These are phyloP conservation scores for Athelia psychrophila DNA, from an alignment of 1,284 basidiomycete species.

Conservation along the genomic window DNA sequence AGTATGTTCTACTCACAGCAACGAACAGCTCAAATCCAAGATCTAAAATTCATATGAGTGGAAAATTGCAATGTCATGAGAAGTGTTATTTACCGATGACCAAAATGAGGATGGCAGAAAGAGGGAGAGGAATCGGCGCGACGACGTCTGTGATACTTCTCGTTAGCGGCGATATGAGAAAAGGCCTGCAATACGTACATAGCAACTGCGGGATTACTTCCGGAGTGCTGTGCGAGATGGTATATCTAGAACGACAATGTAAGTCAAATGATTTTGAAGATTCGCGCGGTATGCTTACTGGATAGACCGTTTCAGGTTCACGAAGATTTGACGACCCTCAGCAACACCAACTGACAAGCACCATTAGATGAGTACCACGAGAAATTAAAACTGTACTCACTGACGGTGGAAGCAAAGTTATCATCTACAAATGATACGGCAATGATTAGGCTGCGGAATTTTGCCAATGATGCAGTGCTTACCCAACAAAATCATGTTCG, in stretches of 20 bases:
- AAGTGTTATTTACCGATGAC: conserved; percentile 50
- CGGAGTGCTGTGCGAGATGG: conserved; percentile 65
- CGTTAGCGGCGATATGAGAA: conserved; percentile 1
- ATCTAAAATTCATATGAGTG: conserved; percentile 33
- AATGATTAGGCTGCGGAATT: background rate
- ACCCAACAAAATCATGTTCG: conserved; percentile 71
- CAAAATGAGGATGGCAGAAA: conserved; percentile 66
- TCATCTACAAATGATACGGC: conserved; percentile 39
- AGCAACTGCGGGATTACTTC: conserved; percentile 67
- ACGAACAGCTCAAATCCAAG: conserved; percentile 68
- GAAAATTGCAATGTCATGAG: background rate
- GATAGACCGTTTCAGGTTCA: conserved; percentile 67
- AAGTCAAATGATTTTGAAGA: background rate
- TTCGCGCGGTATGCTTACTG: conserved; percentile 36
- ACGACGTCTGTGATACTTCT: conserved; percentile 57
- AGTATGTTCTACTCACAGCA: conserved; percentile 39
- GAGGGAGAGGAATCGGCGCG: conserved; percentile 61
- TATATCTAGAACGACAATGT: conserved; percentile 38
- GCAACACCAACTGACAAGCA: conserved; percentile 52
- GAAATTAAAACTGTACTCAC: conserved; percentile 37
- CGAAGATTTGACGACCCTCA: conserved; percentile 67
- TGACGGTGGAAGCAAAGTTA: conserved; percentile 69
- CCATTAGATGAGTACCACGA: conserved; percentile 5
- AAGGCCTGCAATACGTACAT: conserved; percentile 33
- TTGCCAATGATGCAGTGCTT: conserved; percentile 9